phyloP scores from a whole-genome alignment of 805 yeast species.

The Ogataea trehaloabstinens region DNA sequence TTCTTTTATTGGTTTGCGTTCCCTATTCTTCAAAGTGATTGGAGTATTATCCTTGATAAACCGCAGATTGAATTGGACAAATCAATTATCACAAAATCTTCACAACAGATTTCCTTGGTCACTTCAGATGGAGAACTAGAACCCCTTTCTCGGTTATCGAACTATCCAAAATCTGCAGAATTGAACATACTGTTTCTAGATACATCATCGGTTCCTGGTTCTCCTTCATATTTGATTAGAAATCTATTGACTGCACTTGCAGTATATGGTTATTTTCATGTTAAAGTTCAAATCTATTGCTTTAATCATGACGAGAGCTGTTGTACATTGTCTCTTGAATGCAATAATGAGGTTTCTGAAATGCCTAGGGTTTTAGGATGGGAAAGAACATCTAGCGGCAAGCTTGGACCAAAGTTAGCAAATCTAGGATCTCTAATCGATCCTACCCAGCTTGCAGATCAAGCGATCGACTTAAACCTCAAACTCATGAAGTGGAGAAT shows the following conservation, averaged over 20 bases:
- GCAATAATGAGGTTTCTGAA: constrained; percentile 9
- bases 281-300: constrained; percentile 41
- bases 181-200: constrained; percentile 26
- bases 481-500: constrained; percentile 97
- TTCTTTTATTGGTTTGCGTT: constrained; percentile 89
- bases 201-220: constrained; percentile 20
- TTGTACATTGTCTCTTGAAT: constrained; percentile 27
- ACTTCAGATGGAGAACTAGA: constrained; percentile 6
- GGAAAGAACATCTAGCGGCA: constrained; percentile 78
- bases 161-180: constrained; percentile 3
- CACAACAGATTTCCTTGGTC: constrained; percentile 19
- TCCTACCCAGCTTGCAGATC: constrained; percentile 80
- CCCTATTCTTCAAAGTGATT: constrained; percentile 59
- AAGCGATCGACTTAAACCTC: constrained; percentile 87
- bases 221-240: constrained; percentile 22
- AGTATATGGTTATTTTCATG: constrained; percentile 31
- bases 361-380: constrained; percentile 69
- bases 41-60: constrained; percentile 34
- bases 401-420: constrained; percentile 77
- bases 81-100: background rate
- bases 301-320: constrained; percentile 25
- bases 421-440: constrained; percentile 79
- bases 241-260: constrained; percentile 30
- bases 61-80: background rate
- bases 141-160: constrained; percentile 9